These are phyloP conservation scores for Fusarium tupiense DNA, from an alignment of 2,329 filamentous ascomycete genomes.

Conservation along the genomic window DNA sequence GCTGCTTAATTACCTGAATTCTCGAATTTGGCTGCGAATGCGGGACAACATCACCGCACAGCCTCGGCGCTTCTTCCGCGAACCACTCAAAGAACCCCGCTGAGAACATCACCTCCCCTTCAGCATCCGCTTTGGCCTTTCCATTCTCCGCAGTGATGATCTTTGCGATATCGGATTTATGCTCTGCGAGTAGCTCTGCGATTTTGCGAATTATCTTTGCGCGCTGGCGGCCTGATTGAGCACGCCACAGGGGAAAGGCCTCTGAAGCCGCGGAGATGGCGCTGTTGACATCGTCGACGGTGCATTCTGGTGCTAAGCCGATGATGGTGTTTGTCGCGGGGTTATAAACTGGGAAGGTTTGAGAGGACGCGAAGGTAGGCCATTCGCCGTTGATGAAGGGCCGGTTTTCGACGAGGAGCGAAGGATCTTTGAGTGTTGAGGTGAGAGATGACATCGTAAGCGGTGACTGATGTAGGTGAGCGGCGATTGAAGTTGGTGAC, in stretches of 20 bases:
- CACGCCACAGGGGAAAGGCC: constrained; percentile 63
- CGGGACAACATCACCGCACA: constrained; percentile 68
- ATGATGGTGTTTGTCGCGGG: constrained; percentile 75
- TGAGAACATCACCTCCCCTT: constrained; percentile 65
- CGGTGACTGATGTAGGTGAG: neutral
- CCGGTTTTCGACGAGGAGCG: constrained; percentile 17
- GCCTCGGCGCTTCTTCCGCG: constrained; percentile 57
- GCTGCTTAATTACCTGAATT: constrained; percentile 66
- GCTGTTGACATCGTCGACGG: constrained; percentile 70
- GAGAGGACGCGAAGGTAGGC: constrained; percentile 72
- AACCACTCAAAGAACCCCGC: constrained; percentile 70
- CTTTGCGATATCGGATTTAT: constrained; percentile 70
- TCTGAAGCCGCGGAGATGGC: constrained; percentile 75
- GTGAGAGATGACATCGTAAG: constrained; percentile 11
- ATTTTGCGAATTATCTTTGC: constrained; percentile 69
- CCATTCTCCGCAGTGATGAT: constrained; percentile 78
- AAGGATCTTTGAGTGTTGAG: constrained; percentile 13
- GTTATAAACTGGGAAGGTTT: constrained; percentile 77
- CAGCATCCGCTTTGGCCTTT: constrained; percentile 70
- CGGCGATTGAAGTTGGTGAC: too few relatives aligned
- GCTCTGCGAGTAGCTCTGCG: constrained; percentile 71
- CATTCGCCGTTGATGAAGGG: constrained; percentile 80
- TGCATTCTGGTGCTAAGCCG: constrained; percentile 76
- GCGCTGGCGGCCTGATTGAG: constrained; percentile 67
- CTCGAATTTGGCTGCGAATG: constrained; percentile 69